Conservation (phyloP, 2,329 filamentous ascomycete genomes). For the Phyllosticta citriasiana region DNA sequence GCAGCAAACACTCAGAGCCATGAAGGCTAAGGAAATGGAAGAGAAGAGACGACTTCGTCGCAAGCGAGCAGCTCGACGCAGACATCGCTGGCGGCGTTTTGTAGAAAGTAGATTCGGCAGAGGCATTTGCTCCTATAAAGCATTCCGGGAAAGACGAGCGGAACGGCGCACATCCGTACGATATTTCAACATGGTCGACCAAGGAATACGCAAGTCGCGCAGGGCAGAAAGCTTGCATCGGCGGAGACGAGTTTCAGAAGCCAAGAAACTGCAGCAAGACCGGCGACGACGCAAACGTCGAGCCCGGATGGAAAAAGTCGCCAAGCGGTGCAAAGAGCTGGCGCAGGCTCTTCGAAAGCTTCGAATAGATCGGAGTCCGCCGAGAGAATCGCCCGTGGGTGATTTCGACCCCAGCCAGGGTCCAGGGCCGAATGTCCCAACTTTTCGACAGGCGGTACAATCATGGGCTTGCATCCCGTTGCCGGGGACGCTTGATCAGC, state of each 20-base stretch:
- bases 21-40: neutral
- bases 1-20: neutral
- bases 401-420: too few species aligned
- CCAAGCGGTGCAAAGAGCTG: neutral
- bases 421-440: too few species aligned
- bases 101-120: neutral
- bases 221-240: neutral
- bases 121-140: neutral
- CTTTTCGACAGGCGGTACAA: too few species aligned
- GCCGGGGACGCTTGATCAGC: too few species aligned
- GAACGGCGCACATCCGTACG: neutral
- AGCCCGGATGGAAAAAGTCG: neutral
- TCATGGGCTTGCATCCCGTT: too few species aligned
- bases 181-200: neutral
- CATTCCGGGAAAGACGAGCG: neutral
- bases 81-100: neutral
- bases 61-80: neutral
- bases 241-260: neutral
- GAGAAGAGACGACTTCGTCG: neutral
- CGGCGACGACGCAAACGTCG: neutral
- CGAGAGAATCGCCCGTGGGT: too few species aligned
- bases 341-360: neutral
- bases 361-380: neutral
- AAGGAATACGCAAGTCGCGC: neutral
- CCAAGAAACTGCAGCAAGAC: neutral